These are phyloP conservation scores for Naumovozyma castellii DNA, from an alignment of 805 yeast genomes.

Conservation along the genomic window DNA sequence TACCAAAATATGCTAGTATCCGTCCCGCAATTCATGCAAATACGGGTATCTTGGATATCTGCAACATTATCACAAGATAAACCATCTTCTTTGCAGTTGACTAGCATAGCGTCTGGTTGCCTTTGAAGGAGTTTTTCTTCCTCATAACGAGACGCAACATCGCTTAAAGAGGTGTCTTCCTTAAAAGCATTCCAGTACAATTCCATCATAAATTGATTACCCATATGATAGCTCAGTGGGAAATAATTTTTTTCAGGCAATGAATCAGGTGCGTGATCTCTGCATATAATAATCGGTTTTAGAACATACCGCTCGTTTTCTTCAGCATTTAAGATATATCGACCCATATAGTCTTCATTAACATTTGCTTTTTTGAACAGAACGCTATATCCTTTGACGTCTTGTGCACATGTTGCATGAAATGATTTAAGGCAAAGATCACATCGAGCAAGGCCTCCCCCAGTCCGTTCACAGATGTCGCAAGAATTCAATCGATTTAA, in stretches of 20 bases:
- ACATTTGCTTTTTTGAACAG: conserved; percentile 7
- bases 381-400: conserved; percentile 6
- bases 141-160: background rate
- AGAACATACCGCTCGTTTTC: conserved; percentile 1
- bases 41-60: background rate
- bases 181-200: conserved; percentile 8
- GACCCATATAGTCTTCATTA: background rate
- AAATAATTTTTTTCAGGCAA: background rate
- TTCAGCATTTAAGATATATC: conserved; percentile 1
- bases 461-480: conserved; percentile 35
- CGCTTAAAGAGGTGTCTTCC: background rate
- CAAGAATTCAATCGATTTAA: conserved; percentile 33
- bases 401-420: conserved; percentile 26
- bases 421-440: conserved; percentile 9
- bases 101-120: background rate
- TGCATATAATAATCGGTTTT: conserved; percentile 9
- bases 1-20: conserved; percentile 16
- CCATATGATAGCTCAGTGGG: conserved; percentile 3
- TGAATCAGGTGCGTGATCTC: conserved; percentile 1
- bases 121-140: background rate
- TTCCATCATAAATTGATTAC: conserved; percentile 4
- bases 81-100: too few species aligned
- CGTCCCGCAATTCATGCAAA: conserved; percentile 13
- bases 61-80: too few species aligned
- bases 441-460: conserved; percentile 37